These are phyloP conservation scores for Solanum clarkiae DNA, from an alignment of 257 asterid species.

Conservation along the genomic window DNA sequence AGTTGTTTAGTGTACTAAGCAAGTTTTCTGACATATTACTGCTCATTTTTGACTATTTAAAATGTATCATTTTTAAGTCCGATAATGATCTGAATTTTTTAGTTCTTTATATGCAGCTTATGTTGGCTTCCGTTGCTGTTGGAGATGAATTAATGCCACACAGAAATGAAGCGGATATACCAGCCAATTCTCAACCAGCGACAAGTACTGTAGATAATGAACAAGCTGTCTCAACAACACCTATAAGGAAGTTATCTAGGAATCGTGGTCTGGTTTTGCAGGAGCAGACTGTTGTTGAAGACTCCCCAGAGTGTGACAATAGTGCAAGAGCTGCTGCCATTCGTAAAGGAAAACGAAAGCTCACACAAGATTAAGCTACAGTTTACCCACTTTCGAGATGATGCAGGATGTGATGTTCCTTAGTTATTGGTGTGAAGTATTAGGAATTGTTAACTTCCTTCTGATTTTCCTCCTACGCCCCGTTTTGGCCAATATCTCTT, in stretches of 20 bases:
- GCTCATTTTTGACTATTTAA: not conserved
- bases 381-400: not conserved
- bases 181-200: conserved; percentile 10
- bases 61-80: not conserved
- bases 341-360: conserved; percentile 62
- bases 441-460: not conserved
- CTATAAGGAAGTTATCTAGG: conserved; percentile 78
- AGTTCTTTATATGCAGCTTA: conserved; percentile 34
- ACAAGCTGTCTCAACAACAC: conserved; percentile 42
- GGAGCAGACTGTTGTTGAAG: conserved; percentile 67
- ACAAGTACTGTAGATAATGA: conserved; percentile 20
- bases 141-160: conserved; percentile 95
- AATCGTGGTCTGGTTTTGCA: conserved; percentile 84
- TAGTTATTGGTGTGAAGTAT: not conserved
- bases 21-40: not conserved
- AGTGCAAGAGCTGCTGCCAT: conserved; percentile 33
- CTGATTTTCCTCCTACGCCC: not conserved
- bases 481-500: not conserved
- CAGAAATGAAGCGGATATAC: conserved; percentile 16
- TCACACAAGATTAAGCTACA: not conserved
- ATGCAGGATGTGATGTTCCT: not conserved
- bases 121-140: conserved; percentile 50
- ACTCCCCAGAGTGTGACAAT: conserved; percentile 61
- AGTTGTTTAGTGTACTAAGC: not conserved
- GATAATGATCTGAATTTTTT: not conserved